Evolutionary conservation across 2,329 filamentous ascomycete species (phyloP).

Genomic region (Purpureocillium takamizusanense): DNA sequence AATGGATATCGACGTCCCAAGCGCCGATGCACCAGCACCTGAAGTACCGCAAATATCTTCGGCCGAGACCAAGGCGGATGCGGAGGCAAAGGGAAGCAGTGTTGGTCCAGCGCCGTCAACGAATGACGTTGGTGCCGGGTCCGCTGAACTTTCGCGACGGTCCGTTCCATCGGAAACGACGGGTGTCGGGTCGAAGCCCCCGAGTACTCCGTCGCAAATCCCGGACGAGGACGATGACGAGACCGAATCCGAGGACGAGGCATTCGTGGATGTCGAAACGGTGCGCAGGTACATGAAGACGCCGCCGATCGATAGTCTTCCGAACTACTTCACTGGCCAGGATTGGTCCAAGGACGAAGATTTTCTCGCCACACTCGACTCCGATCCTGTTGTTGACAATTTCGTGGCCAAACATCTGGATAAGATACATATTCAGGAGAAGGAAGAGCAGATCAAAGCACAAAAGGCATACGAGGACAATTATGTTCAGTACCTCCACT

Average conservation of each 20-base stretch:
- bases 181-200: conserved; percentile 22
- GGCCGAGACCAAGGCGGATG: background rate
- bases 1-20: conserved; percentile 27
- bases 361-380: conserved; percentile 32
- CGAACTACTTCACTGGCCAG: conserved; percentile 34
- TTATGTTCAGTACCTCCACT: conserved; percentile 44
- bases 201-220: conserved; percentile 39
- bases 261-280: conserved; percentile 38
- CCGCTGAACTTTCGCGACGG: background rate
- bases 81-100: background rate
- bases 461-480: conserved; percentile 34
- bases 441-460: conserved; percentile 26
- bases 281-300: conserved; percentile 44
- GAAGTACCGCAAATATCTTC: conserved; percentile 3
- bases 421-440: conserved; percentile 27
- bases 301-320: conserved; percentile 45
- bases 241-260: conserved; percentile 45
- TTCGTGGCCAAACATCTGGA: conserved; percentile 38
- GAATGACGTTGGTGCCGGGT: background rate
- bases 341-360: conserved; percentile 39
- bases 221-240: conserved; percentile 42
- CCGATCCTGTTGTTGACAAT: conserved; percentile 28
- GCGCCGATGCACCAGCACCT: conserved; percentile 3
- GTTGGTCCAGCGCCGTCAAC: background rate
- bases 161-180: conserved; percentile 13